Evolutionary conservation across 2,329 filamentous ascomycete genomes (phyloP).

Genomic region (Botrytis medusae): DNA sequence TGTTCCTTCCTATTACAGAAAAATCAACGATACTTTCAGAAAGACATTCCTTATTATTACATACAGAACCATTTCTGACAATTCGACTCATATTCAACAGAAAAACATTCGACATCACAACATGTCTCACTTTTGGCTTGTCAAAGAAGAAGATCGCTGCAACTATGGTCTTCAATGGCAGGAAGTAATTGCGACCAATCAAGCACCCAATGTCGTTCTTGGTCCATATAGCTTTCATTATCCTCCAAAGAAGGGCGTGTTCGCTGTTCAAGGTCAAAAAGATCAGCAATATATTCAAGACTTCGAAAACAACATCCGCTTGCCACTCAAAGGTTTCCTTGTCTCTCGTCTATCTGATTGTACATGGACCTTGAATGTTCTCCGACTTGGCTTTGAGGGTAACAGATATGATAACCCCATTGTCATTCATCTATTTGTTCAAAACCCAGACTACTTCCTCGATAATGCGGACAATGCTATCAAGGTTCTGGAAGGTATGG

Average conservation of each 20-base stretch:
- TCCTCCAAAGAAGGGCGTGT: background rate
- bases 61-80: background rate
- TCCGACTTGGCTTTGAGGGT: background rate
- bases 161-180: background rate
- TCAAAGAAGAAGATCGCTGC: background rate
- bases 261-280: background rate
- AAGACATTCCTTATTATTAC: background rate
- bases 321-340: background rate
- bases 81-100: background rate
- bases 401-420: background rate
- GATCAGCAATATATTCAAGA: background rate
- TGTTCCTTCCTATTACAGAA: background rate
- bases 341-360: background rate
- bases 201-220: background rate
- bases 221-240: background rate
- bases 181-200: background rate
- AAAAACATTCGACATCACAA: background rate
- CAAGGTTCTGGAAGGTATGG: background rate
- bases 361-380: background rate
- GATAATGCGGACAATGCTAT: background rate
- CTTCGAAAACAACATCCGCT: background rate
- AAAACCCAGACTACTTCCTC: background rate
- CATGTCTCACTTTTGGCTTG: background rate
- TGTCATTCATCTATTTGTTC: background rate
- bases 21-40: background rate